Base-by-base conservation (phyloP, 192 early-diverging fungal genomes). In the Chytriomyces confervae region DNA sequence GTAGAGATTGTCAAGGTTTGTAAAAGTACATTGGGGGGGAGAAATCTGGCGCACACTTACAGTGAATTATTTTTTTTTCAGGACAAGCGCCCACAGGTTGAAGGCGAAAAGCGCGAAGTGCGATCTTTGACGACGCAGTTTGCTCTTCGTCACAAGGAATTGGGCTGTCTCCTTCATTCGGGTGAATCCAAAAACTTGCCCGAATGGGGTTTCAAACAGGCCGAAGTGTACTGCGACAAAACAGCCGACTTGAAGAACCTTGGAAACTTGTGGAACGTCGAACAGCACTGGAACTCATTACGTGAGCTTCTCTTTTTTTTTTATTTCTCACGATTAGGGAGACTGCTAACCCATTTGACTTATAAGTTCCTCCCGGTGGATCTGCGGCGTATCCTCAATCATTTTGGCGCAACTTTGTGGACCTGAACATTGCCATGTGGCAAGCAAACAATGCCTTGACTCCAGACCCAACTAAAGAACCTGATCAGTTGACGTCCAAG, bases 121-220 rank as follows among this genome's bases (percentile, higher is more conserved):
- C 85, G 86, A 66, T 89, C 96, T 0, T 84, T 99, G 50, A 87
- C 92, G 5, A 95, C 96, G 0, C 89, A 84, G 16, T 93, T 99
- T 80, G 89, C 94, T 16, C 81, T 99, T 50, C 86, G 91, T 49
- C 95, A 98, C 77, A 71, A 79, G 1, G 46, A 79, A 44, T 80
- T 91, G 23, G 91, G 90, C 49, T 99, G 98, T 77, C 82, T 92
- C 16, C 85, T 99, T 69, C 86, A 92, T 7, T 88, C 95, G 2
- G 62, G 57, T 9, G 84, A 91, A 47, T 90, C 91, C 50, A 88
- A 87, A 18, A 85, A 84, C 60, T 88, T 98, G 50, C 98, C 98
- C 18, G 88, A 97, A 82, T 99, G 98, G 98, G 98, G 96, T 23
- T 98, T 94, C 88, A 91, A 89, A 75, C 98, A 99, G 86, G 86